Percentiles rank a stretch among this genome's conserved stretches.
Evolutionary conservation across 2,329 filamentous ascomycete genomes (phyloP).

Genomic region (Dichotomopilus funicola): DNA sequence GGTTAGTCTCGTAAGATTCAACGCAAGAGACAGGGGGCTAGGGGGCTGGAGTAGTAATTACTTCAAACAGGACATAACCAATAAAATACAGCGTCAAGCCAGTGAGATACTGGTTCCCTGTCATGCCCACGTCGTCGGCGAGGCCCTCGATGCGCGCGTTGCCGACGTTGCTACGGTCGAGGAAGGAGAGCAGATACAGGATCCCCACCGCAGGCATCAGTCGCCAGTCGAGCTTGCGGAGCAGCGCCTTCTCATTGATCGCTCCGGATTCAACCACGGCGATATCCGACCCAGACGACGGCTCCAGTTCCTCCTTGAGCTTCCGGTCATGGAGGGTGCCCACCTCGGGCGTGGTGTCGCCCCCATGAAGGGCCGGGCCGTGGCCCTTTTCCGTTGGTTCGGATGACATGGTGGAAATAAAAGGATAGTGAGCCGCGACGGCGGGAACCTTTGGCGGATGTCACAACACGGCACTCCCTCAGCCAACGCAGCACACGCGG

Average conservation of each 20-base stretch:
- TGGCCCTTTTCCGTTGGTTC: not conserved
- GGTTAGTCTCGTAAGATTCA: not conserved
- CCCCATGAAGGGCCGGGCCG: not conserved
- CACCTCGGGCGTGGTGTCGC: not conserved
- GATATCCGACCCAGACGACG: constrained; percentile 14
- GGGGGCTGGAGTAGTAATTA: constrained; percentile 18
- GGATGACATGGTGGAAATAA: not conserved
- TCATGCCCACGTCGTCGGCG: constrained; percentile 45
- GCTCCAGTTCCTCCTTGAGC: constrained; percentile 7
- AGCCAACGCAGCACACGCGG: no score
- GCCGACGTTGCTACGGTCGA: constrained; percentile 54
- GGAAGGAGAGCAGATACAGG: constrained; percentile 50
- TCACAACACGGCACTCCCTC: no score
- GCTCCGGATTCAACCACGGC: constrained; percentile 8
- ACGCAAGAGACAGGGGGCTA: not conserved
- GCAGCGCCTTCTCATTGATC: constrained; percentile 49
- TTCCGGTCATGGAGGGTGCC: not conserved
- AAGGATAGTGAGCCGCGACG: not conserved
- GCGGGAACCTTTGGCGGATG: no score
- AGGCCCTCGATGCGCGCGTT: constrained; percentile 54
- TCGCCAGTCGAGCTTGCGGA: constrained; percentile 50
- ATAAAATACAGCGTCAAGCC: constrained; percentile 62
- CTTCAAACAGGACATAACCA: constrained; percentile 52
- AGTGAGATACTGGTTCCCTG: constrained; percentile 57
- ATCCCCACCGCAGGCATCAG: constrained; percentile 49